Evolutionary conservation across 202 grass and related monocot species (phyloP).

Genomic region (Zoysia matrella): DNA sequence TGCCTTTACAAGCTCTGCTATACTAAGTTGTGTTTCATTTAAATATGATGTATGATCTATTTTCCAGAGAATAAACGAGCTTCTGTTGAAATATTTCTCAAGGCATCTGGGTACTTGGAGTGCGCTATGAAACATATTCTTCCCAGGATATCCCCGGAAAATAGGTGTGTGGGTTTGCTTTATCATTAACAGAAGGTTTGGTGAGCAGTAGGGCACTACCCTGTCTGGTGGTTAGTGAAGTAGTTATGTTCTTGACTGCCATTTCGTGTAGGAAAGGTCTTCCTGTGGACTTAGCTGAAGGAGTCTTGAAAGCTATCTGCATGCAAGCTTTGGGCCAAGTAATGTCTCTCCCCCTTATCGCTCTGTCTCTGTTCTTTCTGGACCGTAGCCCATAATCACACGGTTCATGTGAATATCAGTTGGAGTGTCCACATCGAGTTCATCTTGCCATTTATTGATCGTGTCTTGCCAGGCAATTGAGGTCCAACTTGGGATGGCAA

Average conservation of each 20-base stretch:
- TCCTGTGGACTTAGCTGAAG: conserved; percentile 71
- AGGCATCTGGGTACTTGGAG: conserved; percentile 64
- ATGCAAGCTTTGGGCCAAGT: conserved; percentile 88
- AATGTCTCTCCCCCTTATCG: conserved; percentile 30
- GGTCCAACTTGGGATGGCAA: conserved; percentile 75
- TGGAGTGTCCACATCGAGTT: conserved; percentile 25
- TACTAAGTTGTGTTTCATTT: not conserved
- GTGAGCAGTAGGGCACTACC: not conserved
- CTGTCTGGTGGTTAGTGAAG: conserved; percentile 23
- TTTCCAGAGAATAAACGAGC: conserved; percentile 59
- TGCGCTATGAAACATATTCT: conserved; percentile 66
- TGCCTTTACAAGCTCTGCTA: not conserved
- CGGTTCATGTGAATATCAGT: conserved; percentile 39
- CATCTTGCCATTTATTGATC: conserved; percentile 24
- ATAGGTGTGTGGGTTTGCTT: conserved; percentile 48
- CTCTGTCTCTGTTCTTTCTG: not conserved
- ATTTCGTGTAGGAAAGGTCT: conserved; percentile 79
- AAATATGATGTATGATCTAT: conserved; percentile 7
- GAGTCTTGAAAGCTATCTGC: conserved; percentile 58
- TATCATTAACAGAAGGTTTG: conserved; percentile 27
- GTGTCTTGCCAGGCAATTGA: conserved; percentile 58
- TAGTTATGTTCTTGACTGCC: conserved; percentile 43
- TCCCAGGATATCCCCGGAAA: conserved; percentile 58
- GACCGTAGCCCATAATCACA: conserved; percentile 36
- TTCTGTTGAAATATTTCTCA: conserved; percentile 71